Conservation (phyloP, 768 basidiomycete genomes). For the Crepidotus variabilis region DNA sequence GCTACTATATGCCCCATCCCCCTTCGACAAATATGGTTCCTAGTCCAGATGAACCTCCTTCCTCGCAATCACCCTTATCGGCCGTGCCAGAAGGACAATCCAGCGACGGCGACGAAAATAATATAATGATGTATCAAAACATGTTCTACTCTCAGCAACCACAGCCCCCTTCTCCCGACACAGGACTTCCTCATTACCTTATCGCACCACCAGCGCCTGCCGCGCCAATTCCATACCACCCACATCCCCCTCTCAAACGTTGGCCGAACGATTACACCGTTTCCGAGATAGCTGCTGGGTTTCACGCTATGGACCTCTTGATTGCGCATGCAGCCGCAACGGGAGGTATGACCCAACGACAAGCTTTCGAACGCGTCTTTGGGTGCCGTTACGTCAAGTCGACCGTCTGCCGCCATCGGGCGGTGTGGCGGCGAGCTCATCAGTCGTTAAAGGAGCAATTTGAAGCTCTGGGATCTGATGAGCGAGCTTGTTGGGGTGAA, state of each 20-base stretch:
- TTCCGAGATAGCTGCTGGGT: conserved; percentile 58
- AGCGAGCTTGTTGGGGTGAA: conserved; percentile 65
- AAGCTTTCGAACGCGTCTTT: conserved; percentile 68
- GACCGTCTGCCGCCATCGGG: conserved; percentile 70
- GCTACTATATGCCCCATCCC: conserved; percentile 28
- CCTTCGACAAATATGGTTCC: conserved; percentile 15
- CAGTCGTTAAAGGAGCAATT: conserved; percentile 43
- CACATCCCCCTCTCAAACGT: conserved; percentile 63
- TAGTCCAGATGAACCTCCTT: conserved; percentile 8
- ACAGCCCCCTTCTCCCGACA: conserved; percentile 12
- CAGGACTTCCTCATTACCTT: conserved; percentile 21
- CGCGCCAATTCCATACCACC: conserved; percentile 43
- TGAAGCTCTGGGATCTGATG: conserved; percentile 50
- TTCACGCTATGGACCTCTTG: conserved; percentile 46
- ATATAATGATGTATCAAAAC: conserved; percentile 9
- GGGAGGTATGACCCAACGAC: conserved; percentile 54
- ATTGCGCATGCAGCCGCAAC: conserved; percentile 31
- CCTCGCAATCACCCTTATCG: conserved; percentile 12
- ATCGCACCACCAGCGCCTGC: conserved; percentile 21
- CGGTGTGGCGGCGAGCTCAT: conserved; percentile 60
- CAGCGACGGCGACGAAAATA: conserved; percentile 5
- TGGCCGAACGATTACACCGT: conserved; percentile 80
- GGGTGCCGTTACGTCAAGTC: conserved; percentile 70
- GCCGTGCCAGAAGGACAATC: conserved; percentile 2
- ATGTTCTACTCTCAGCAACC: conserved; percentile 6